Base-by-base conservation (phyloP, 2,329 filamentous ascomycete species). In the Pyricularia grisea region DNA sequence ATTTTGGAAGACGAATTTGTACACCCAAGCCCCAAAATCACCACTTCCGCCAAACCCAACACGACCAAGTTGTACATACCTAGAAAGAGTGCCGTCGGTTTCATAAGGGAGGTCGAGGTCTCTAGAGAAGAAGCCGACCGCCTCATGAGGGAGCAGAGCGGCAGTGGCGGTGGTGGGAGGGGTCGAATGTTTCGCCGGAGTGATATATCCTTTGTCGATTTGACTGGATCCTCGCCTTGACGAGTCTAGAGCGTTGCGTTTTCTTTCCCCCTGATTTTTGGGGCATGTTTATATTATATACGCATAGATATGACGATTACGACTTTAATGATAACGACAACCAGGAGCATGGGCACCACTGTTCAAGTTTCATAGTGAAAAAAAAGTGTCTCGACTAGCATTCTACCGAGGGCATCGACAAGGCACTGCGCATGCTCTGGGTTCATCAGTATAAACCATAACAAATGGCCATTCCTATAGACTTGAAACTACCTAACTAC, bases 31-130 rank as follows among this genome's bases (percentile, higher is more conserved):
- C 42, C 42, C 14, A 9, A 50, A 50, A n/a, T 50, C 42, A 50
- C 55, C 36, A n/a, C 58, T 60, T 14, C 17, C 65, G 5, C 5
- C 61, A 27, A 23, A 20, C 10, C 60, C 7, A 67, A 20, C 33
- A 67, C 61, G 58, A 76, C 72, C 7, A 74, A 70, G n/a, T 55
- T 76, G 7, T 76, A 74, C 65, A 70, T 76, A 11, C 72, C 73
- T 3, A 70, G 73, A 25, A 72, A 69, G 3, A 75, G 74, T 61
- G 73, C 72, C 5, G 50, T 70, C n/a, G 76, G 76, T 3, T 77
- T 71, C 70, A 74, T 77, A 63, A 70, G 68, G 10, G 74, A 76
- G 64, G 58, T 75, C 23, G 70, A 73, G 60, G 73, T 75, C 66
- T 69, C 72, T 11, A 70, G 68, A 25, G 72, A 74, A 2, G 68